These are phyloP conservation scores for Albugo laibachii DNA, from an alignment of 352 stramenopile species.

Conservation along the genomic window DNA sequence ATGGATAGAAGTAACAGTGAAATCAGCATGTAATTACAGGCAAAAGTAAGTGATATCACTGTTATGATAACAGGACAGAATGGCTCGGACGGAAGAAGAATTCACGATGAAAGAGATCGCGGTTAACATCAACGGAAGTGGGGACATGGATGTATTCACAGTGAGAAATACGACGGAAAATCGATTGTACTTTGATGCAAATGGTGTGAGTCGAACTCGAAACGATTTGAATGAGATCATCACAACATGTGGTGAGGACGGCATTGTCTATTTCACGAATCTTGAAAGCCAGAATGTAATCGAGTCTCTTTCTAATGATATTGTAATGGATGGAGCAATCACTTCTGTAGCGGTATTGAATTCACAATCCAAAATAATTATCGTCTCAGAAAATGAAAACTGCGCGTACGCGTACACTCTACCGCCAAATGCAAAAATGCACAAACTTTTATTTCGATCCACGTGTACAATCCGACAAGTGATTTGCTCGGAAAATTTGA, in stretches of 20 bases:
- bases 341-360: constrained; percentile 45
- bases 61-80: no score
- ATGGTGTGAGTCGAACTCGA: constrained; percentile 10
- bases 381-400: constrained; percentile 54
- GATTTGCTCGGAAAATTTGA: constrained; percentile 28
- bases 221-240: constrained; percentile 30
- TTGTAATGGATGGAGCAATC: constrained; percentile 38
- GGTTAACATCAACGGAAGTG: constrained; percentile 47
- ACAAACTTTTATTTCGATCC: constrained; percentile 43
- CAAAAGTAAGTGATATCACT: no score
- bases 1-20: no score
- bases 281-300: constrained; percentile 20
- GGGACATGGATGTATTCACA: constrained; percentile 34
- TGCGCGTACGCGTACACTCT: constrained; percentile 48
- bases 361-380: constrained; percentile 39
- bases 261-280: constrained; percentile 59
- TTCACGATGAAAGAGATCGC: constrained; percentile 51
- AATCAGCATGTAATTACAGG: no score
- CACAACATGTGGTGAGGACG: constrained; percentile 58
- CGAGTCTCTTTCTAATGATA: constrained; percentile 15
- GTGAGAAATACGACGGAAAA: constrained; percentile 4
- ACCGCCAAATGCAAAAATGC: constrained; percentile 21
- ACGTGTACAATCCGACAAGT: constrained; percentile 58
- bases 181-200: constrained; percentile 6
- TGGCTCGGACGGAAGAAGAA: no score